Base-by-base conservation (phyloP, 2,329 filamentous ascomycete species). In the Pyrenophora graminea region DNA sequence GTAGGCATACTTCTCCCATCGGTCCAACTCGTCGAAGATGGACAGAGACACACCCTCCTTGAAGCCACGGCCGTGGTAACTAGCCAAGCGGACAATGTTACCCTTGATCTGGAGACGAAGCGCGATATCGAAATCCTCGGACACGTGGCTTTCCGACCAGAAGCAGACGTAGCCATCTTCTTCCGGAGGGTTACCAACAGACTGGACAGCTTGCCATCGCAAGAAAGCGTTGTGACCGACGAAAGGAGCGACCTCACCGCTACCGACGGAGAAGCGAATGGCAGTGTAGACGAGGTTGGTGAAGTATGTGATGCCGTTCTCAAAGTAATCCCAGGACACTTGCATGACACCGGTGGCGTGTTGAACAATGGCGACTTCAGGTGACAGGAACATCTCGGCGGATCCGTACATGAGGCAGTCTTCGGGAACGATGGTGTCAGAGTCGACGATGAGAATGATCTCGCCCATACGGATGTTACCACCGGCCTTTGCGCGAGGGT, bases 391-490 rank as follows among this genome's bases (percentile, higher is more conserved):
- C 87, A 91, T 90, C 66, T 91, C 88, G 38, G 85, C 89, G 25
- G 88, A 87, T 38, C 87, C 87, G 67, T 91, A 88, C n/a, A 91
- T 79, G 52, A 91, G 79, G 66, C 88, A 91, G 70, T 91, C 89
- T 39, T 81, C 76, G 0, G 89, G 89, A 18, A 65, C 62, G 21
- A 58, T 56, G 36, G 52, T 55, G 17, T 59, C 57, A 2, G 58
- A 59, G 37, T 66, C 61, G 51, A 64, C 88, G 51, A 91, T 77
- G 30, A 89, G 76, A 53, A 91, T 89, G 69, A 90, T 91, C 73
- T 94, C 90, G 47, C 90, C 90, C 38, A 94, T 79, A 43, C 90
- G 88, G 61, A 95, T 87, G 72, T 94, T 91, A 51, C 90, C 90
- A 67, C 90, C 88, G 30, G 90, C 90, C 86, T 86, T 63, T 2